These are phyloP conservation scores for Dictyostelium discoideum DNA, from an alignment of 78 protist species.

Conservation along the genomic window dicty_2.7 NC_007091.3:5020001-5020500, in stretches of 20 bases:
- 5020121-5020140: neutral
- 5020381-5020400: neutral
- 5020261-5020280: neutral
- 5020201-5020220: neutral
- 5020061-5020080: conserved; percentile 4
- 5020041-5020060: neutral
- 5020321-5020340: neutral
- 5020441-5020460: neutral
- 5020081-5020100: neutral
- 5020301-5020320: neutral
- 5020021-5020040: neutral
- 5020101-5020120: neutral
- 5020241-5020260: neutral
- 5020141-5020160: conserved; percentile 14
- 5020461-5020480: conserved; percentile 13
- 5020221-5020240: too few species aligned
- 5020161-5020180: conserved; percentile 17
- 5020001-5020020: neutral
- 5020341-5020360: neutral
- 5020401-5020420: neutral
- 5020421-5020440: neutral
- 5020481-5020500: conserved; percentile 9
- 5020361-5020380: neutral
- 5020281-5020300: neutral
- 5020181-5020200: neutral